Conservation (phyloP, 2,329 filamentous ascomycete genomes). For the Claviceps sp. region DNA sequence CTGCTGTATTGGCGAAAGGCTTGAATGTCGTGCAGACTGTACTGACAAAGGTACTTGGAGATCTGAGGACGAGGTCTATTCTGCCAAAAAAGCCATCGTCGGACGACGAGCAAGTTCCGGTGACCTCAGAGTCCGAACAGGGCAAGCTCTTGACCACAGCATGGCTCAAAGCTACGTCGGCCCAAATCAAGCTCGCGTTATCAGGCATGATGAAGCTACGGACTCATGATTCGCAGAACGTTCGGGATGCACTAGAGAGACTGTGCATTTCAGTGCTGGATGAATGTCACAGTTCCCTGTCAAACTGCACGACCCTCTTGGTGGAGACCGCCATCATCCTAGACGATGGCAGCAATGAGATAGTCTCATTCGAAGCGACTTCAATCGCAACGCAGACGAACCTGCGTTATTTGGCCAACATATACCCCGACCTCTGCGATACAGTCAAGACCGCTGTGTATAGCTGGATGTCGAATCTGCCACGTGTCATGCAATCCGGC, state of each 20-base stretch:
- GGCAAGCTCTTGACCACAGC: conserved; percentile 29
- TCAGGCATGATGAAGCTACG: conserved; percentile 64
- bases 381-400: conserved; percentile 28
- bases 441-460: conserved; percentile 59
- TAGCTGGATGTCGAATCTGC: conserved; percentile 68
- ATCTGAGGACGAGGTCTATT: conserved; percentile 39
- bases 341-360: conserved; percentile 31
- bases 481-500: conserved; percentile 68
- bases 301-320: conserved; percentile 54
- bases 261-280: conserved; percentile 67
- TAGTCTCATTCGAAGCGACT: conserved; percentile 10
- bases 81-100: conserved; percentile 17
- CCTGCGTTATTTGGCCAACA: conserved; percentile 47
- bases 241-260: conserved; percentile 51
- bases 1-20: conserved; percentile 46
- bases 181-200: conserved; percentile 73
- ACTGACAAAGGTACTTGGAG: conserved; percentile 41
- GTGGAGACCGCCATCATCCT: conserved; percentile 72
- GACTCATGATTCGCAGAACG: conserved; percentile 53
- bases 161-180: conserved; percentile 71
- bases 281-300: conserved; percentile 61
- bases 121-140: conserved; percentile 11
- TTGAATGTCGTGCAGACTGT: conserved; percentile 44
- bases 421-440: conserved; percentile 48
- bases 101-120: conserved; percentile 12